phyloP scores from a whole-genome alignment of 2,329 filamentous ascomycete species.

The Dothidotthia symphoricarpi region DNA sequence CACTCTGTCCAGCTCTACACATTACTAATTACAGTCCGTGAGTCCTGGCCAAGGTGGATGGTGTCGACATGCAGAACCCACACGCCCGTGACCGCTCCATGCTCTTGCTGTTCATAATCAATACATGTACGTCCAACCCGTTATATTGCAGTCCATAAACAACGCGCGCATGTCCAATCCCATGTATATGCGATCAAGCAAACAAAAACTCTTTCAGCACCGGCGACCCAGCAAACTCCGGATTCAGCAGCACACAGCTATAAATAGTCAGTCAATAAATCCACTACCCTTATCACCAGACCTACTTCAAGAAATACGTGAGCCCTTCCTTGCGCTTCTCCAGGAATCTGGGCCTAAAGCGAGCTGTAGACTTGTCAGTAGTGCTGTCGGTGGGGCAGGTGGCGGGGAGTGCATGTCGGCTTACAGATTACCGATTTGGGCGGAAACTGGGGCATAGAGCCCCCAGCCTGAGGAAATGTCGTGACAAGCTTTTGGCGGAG shows the following conservation, averaged over 20 bases:
- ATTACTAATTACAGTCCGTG: neutral
- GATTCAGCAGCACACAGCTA: conserved; percentile 87
- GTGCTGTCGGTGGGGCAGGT: conserved; percentile 2
- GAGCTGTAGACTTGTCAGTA: conserved; percentile 44
- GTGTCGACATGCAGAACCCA: too few relatives aligned
- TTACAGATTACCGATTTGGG: conserved; percentile 88
- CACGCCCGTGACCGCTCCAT: neutral
- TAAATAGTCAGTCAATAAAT: conserved; percentile 25
- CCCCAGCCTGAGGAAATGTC: conserved; percentile 80
- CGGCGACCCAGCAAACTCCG: conserved; percentile 88
- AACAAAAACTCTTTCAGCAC: conserved; percentile 90
- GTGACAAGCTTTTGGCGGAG: conserved; percentile 70
- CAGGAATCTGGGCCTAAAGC: conserved; percentile 78
- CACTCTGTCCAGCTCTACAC: too few relatives aligned
- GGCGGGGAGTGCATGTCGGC: conserved; percentile 27
- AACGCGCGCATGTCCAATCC: conserved; percentile 2
- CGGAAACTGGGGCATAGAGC: conserved; percentile 83
- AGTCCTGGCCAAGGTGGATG: too few relatives aligned
- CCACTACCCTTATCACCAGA: conserved; percentile 24
- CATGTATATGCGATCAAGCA: conserved; percentile 33
- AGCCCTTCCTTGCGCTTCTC: conserved; percentile 79
- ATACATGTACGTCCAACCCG: conserved; percentile 1
- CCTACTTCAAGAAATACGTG: conserved; percentile 90
- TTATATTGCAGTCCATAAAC: conserved; percentile 1
- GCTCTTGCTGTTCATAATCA: neutral